Evolutionary conservation across 1,139 yeast species (phyloP), one percentile per base, ranked within the genome.

Genomic region (Geotrichum armillariae): DNA sequence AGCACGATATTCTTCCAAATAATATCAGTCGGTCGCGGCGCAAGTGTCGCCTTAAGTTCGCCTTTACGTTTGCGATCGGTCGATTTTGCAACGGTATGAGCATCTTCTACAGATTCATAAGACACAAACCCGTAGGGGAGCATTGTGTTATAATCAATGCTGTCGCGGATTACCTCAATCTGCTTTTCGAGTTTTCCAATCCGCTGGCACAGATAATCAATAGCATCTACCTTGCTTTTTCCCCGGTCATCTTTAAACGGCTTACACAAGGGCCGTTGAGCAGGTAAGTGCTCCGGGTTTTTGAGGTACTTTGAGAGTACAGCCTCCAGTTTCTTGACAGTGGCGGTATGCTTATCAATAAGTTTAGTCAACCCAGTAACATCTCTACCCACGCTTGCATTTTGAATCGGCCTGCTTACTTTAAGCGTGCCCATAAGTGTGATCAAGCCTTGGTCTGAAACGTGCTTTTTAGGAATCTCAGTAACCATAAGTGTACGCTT

Each of bases 121-220:
- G 72, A 63, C 4, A 67, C 68, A 49, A 71, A 69, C 1, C 74
- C 75, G 41, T 67, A 71, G 1, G 70, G 64, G 45, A 63, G 57
- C 20, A 52, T 35, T 25, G 52, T 43, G 20, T 52, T 54, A 6
- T 44, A 42, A 29, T 61, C 60, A 17, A 62, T 39, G 4, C 53
- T 36, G 21, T 57, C 61, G 7, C 69, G 59, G 20, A 64, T 66
- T 3, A 49, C 49, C 9, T 48, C 53, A 23, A 70, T 66, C 33
- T 57, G 56, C 17, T 57, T 50, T 33, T 61, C 70, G 11, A 66
- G 58, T 6, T 50, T 46, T 17, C 60, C 59, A 21, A 60, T 51
- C 21, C 59, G 54, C 12, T 47, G 46, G 32, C 58, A 52, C 38
- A 59, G 64, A 45, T 66, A 64, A 39, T 63, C 63, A 44, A 68